Percentiles rank a stretch among this genome's conserved stretches.
Conservation (phyloP, 2,329 filamentous ascomycete genomes). For the Whalleya microplaca region DNA sequence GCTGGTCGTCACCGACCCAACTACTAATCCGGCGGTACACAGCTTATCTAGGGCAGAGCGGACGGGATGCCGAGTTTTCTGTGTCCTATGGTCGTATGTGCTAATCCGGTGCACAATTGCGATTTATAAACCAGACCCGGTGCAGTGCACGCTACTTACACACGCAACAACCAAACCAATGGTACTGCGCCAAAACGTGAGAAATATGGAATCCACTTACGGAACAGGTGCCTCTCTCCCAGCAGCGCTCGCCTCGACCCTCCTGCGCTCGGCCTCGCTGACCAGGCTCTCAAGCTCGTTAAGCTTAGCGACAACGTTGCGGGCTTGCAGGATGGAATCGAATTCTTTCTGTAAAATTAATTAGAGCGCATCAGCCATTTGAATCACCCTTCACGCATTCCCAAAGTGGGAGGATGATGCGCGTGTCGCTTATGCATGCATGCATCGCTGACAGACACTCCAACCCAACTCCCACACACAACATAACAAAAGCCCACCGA, state of each 20-base stretch:
- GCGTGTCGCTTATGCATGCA: no score
- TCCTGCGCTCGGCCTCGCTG: conserved; percentile 50
- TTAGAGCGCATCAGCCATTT: no score
- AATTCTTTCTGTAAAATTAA: conserved; percentile 54
- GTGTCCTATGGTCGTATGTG: conserved; percentile 29
- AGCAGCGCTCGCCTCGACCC: conserved; percentile 35
- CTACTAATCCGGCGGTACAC: conserved; percentile 25
- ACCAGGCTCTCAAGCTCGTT: conserved; percentile 63
- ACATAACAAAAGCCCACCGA: background rate
- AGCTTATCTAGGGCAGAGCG: conserved; percentile 30
- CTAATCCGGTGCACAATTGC: background rate
- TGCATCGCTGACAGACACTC: no score
- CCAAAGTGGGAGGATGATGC: no score
- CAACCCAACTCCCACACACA: no score
- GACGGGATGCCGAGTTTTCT: conserved; percentile 30
- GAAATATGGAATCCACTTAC: conserved; percentile 40
- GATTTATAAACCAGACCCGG: conserved; percentile 10
- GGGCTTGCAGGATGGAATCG: conserved; percentile 53
- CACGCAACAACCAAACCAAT: background rate
- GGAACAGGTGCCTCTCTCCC: conserved; percentile 45
- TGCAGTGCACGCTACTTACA: background rate
- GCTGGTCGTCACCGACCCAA: conserved; percentile 31
- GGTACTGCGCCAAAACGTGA: background rate
- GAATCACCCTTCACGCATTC: no score
- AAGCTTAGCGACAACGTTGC: conserved; percentile 58